Evolutionary conservation across 1,284 basidiomycete species (phyloP).

Genomic region (Anthracocystis setariae): DNA sequence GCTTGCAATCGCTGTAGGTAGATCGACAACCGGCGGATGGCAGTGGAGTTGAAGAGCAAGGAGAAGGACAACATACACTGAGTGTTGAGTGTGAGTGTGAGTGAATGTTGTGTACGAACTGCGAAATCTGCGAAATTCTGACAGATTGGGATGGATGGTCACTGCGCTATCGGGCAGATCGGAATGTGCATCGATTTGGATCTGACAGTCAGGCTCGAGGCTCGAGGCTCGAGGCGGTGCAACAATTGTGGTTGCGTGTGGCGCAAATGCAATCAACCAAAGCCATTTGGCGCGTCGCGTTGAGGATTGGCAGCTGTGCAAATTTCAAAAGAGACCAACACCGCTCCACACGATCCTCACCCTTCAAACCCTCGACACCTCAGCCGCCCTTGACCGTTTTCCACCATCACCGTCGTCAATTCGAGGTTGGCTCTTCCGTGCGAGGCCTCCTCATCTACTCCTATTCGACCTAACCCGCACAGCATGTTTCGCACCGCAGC

Average conservation of each 20-base stretch:
- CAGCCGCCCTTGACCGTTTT: too few species aligned
- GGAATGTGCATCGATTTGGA: slow-evolving; percentile 9
- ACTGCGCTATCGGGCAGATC: slow-evolving; percentile 16
- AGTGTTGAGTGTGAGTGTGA: too few species aligned
- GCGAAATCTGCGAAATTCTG: slow-evolving; percentile 12
- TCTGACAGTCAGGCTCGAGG: too few species aligned
- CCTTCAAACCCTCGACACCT: too few species aligned
- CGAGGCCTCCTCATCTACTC: too few species aligned
- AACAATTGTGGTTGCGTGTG: not conserved
- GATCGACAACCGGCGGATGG: not conserved
- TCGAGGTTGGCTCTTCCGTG: too few species aligned
- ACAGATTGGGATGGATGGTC: not conserved
- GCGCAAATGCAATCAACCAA: slow-evolving; percentile 12
- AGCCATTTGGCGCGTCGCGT: slow-evolving; percentile 35
- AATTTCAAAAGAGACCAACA: slow-evolving; percentile 37
- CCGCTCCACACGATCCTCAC: too few species aligned
- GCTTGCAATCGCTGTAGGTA: not conserved
- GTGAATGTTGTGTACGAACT: too few species aligned
- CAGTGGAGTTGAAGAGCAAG: slow-evolving; percentile 9
- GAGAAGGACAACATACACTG: too few species aligned
- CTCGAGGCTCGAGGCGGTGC: too few species aligned
- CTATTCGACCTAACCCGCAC: not conserved
- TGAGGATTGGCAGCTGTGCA: slow-evolving; percentile 25
- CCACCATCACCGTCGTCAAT: not conserved
- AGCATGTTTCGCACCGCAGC: slow-evolving; percentile 42